Evolutionary conservation across 805 yeast species (phyloP), one percentile per base, ranked within the genome.

Genomic region (Pichia heedii): DNA sequence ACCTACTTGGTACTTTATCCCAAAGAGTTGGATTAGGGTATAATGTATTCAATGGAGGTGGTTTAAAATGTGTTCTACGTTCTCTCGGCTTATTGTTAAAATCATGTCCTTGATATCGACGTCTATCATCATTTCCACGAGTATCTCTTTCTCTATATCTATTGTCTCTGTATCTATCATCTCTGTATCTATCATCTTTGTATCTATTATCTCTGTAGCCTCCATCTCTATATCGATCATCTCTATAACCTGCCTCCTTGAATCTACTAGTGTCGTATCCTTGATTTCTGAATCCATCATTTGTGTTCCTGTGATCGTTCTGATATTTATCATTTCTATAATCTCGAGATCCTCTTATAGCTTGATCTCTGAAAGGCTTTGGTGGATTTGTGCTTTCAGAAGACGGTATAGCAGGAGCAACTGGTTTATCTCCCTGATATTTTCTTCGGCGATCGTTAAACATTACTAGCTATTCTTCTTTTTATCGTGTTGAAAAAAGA

Each of bases 1-100:
- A 82, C 0, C 86, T 90, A 1, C 36, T 24, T 1, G 95, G 88
- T 29, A 71, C 69, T 21, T 74, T 65, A 40, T 85, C 93, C 95
- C 95, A 86, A 39, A 68, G 63, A 0, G 85, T 21, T n/a, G 26
- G 24, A 22, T 20, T 33, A 16, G 32, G 32, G 12, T 27, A 27
- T 27, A 27, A 11, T 13, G 32, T 27, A 8, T 8, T 11, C 5
- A 27, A 27, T 27, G 32, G 32, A 13, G 32, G 32, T 5, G 32
- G n/a, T 27, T 11, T 27, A 27, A 27, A 27, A n/a, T n/a, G 8
- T 26, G 15, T 13, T 29, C 39, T 22, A 12, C 24, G 33, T 22
- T 40, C 15, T 30, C 36, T 33, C 15, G 22, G 36, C 33, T 33
- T 34, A 37, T 37, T 22, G 12, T 22, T 27, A 30, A 8, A 11